A percentile compares a stretch with the other conserved stretches of the same genome.
Conservation (phyloP, 73 alveolate genomes). For the Paramecium bursaria region DNA sequence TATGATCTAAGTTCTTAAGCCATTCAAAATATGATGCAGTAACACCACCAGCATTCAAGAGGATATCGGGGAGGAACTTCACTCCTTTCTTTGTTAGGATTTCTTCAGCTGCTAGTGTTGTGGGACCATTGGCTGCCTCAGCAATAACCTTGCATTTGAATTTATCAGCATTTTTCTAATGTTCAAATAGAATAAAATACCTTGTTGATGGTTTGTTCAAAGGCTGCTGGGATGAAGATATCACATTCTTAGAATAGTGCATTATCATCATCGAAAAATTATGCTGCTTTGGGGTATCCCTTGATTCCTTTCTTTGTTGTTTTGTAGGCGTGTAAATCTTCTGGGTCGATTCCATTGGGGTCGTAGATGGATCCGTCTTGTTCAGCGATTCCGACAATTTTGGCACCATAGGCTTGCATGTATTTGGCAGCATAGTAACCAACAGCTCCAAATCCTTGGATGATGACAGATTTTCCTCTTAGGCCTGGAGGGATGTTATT, state of each 20-base stretch:
- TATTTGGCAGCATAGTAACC: constrained; percentile 94
- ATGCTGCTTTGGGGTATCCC: constrained; percentile 82
- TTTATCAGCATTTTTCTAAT: constrained; percentile 77
- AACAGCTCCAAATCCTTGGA: constrained; percentile 95
- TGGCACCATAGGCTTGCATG: constrained; percentile 84
- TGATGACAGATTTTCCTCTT: constrained; percentile 78
- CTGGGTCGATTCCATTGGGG: constrained; percentile 84
- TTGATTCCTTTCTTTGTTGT: constrained; percentile 79
- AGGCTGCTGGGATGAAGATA: constrained; percentile 91
- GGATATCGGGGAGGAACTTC: constrained; percentile 85
- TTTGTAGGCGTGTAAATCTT: constrained; percentile 77
- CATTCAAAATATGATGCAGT: constrained; percentile 92
- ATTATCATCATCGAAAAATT: constrained; percentile 72
- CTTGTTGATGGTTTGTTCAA: constrained; percentile 80
- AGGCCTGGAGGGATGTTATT: constrained; percentile 71
- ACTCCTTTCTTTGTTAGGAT: constrained; percentile 79
- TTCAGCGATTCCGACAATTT: constrained; percentile 82
- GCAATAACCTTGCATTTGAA: constrained; percentile 85
- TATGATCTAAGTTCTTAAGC: constrained; percentile 88
- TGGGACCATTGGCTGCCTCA: constrained; percentile 91
- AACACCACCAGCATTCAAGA: constrained; percentile 91
- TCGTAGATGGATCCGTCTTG: constrained; percentile 85
- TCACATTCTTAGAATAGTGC: constrained; percentile 88
- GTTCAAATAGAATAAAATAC: not conserved
- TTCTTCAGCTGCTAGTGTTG: constrained; percentile 82